phyloP scores from a whole-genome alignment of 768 basidiomycete genomes.

The Collybia sordida region DNA sequence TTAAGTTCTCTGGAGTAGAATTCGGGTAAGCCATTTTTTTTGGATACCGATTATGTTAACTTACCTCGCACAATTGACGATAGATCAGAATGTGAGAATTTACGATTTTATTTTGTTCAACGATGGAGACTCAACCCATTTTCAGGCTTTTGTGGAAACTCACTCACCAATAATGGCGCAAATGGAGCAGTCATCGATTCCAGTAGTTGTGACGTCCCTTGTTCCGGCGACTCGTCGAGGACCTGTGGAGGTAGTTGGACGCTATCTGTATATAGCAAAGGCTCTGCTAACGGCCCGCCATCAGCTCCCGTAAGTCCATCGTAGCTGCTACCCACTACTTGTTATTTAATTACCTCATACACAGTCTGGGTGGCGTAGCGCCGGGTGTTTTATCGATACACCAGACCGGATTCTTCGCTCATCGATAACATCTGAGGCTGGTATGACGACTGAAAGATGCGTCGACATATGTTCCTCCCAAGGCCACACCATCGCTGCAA shows the following conservation, averaged over 20 bases:
- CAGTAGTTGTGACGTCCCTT: constrained; percentile 19
- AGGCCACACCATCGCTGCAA: constrained; percentile 31
- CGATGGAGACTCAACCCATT: not conserved
- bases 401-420: constrained; percentile 27
- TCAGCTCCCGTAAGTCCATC: not conserved
- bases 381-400: constrained; percentile 32
- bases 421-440: constrained; percentile 11
- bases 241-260: constrained; percentile 17
- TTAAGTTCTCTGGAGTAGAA: constrained; percentile 30
- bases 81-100: constrained; percentile 12
- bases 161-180: constrained; percentile 29
- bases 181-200: constrained; percentile 21
- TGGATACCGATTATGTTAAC: too few species aligned
- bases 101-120: not conserved
- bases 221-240: constrained; percentile 12
- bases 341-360: not conserved
- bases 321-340: not conserved
- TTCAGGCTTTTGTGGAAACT: constrained; percentile 25
- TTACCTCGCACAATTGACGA: not conserved
- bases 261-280: constrained; percentile 17
- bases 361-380: constrained; percentile 22
- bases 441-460: constrained; percentile 31
- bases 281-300: not conserved
- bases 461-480: constrained; percentile 22
- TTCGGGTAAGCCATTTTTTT: constrained; percentile 21